phyloP scores from a whole-genome alignment of 2,329 filamentous ascomycete genomes.

The Hypoxylon sp. region DNA sequence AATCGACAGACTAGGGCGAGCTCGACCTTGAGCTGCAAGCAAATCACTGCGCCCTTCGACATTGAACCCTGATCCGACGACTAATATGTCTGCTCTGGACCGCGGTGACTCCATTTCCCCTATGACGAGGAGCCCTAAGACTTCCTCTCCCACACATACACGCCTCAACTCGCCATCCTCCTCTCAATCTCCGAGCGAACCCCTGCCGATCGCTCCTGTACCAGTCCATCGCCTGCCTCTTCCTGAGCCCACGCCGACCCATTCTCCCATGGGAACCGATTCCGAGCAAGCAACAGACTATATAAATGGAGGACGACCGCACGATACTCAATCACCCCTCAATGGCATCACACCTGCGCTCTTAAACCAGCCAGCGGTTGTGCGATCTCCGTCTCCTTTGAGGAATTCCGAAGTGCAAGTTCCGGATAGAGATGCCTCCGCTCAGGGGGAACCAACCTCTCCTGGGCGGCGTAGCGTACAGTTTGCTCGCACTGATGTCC shows the following conservation, averaged over 20 bases:
- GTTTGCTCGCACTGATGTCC: conserved; percentile 72
- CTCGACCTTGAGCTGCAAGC: conserved; percentile 19
- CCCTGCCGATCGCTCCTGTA: conserved; percentile 43
- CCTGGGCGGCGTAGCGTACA: conserved; percentile 78
- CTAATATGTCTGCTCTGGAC: conserved; percentile 45
- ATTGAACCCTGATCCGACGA: conserved; percentile 5
- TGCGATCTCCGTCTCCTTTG: conserved; percentile 44
- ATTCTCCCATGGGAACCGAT: conserved; percentile 33
- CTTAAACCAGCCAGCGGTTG: conserved; percentile 34
- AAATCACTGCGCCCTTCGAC: conserved; percentile 6
- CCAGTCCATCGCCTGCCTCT: conserved; percentile 41
- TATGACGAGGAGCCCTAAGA: conserved; percentile 51
- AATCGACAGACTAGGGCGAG: conserved; percentile 16
- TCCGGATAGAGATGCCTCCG: conserved; percentile 40
- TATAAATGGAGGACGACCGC: conserved; percentile 54
- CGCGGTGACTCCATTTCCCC: conserved; percentile 55
- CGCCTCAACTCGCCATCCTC: conserved; percentile 45
- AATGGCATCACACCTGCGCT: conserved; percentile 36
- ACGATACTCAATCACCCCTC: conserved; percentile 51
- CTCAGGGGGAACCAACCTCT: conserved; percentile 50
- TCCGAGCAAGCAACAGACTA: conserved; percentile 54
- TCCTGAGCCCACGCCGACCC: conserved; percentile 45
- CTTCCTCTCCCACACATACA: conserved; percentile 45
- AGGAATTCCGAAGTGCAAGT: conserved; percentile 27
- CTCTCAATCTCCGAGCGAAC: conserved; percentile 46